A percentile compares a stretch with the other conserved stretches of the same genome.
Conservation (phyloP, 176 grass and related monocot species). For the Avena sativa region DNA sequence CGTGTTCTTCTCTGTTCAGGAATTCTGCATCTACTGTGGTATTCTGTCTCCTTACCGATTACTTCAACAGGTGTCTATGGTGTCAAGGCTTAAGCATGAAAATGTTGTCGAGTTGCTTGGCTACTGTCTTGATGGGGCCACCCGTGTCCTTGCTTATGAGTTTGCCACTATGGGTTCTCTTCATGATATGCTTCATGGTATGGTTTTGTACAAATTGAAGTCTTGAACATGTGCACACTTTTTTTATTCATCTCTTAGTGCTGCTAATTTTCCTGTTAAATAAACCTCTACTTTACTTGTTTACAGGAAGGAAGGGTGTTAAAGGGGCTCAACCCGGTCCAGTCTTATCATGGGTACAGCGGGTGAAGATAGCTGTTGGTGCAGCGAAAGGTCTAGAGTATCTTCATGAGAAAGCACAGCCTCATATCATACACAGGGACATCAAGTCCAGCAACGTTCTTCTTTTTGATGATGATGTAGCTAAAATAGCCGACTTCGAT, state of each 20-base stretch:
- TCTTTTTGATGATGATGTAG: constrained; percentile 78
- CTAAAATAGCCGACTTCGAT: constrained; percentile 86
- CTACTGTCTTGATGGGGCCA: constrained; percentile 68
- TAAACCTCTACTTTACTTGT: constrained; percentile 26
- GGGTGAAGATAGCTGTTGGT: constrained; percentile 85
- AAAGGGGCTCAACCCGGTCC: constrained; percentile 88
- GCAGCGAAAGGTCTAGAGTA: constrained; percentile 85
- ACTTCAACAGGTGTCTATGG: constrained; percentile 64
- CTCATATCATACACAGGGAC: constrained; percentile 78
- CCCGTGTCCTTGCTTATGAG: constrained; percentile 74
- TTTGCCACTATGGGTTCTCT: constrained; percentile 87
- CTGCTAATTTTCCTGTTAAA: not conserved
- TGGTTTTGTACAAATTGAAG: constrained; percentile 28
- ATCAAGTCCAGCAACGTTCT: constrained; percentile 92
- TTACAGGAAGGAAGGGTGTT: constrained; percentile 78
- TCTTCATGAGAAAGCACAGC: constrained; percentile 85
- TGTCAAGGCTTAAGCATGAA: constrained; percentile 80
- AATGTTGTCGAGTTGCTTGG: constrained; percentile 88
- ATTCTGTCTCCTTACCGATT: constrained; percentile 32
- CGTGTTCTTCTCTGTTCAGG: constrained; percentile 29
- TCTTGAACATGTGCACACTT: not conserved
- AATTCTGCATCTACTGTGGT: constrained; percentile 4
- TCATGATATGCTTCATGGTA: constrained; percentile 93
- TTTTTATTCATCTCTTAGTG: constrained; percentile 27
- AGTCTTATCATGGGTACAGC: constrained; percentile 70